These are phyloP conservation scores for Coffea humblotiana DNA, from an alignment of 305 asterid genomes.

Conservation along the genomic window DNA sequence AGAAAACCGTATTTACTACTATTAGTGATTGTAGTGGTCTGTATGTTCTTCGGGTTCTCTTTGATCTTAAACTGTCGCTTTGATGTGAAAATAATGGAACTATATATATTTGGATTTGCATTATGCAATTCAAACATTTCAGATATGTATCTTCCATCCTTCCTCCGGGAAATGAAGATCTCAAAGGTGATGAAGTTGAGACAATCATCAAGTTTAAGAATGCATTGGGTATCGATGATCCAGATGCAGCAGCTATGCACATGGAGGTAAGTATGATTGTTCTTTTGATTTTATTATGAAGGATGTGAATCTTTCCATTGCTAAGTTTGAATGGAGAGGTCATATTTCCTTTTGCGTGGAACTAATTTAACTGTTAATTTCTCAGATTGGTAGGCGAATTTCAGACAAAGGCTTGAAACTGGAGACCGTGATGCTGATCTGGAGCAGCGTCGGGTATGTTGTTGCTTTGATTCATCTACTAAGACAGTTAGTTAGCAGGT, in stretches of 20 bases:
- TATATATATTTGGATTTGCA: background rate
- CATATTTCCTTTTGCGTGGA: conserved; percentile 1
- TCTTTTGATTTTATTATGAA: background rate
- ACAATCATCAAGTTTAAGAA: conserved; percentile 71
- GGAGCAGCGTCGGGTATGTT: conserved; percentile 90
- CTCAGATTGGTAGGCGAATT: conserved; percentile 93
- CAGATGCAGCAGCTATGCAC: conserved; percentile 97
- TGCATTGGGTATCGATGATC: conserved; percentile 96
- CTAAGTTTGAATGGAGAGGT: background rate
- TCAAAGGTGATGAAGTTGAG: conserved; percentile 88
- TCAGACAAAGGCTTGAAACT: conserved; percentile 94
- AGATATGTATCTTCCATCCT: conserved; percentile 81
- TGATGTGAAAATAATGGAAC: background rate
- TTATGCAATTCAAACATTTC: conserved; percentile 18
- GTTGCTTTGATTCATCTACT: conserved; percentile 30
- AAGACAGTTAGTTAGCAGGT: conserved; percentile 16
- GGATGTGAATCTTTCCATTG: background rate
- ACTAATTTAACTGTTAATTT: conserved; percentile 34
- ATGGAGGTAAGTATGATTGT: conserved; percentile 71
- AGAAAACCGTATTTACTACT: background rate
- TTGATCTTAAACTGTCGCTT: background rate
- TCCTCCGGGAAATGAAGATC: conserved; percentile 90
- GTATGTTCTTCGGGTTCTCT: background rate
- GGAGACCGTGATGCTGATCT: conserved; percentile 81
- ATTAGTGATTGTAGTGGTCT: background rate